Percentiles rank a stretch among this genome's conserved stretches.
These are phyloP conservation scores for Pythium aristosporum DNA, from an alignment of 352 stramenopile genomes.

Conservation along the genomic window DNA sequence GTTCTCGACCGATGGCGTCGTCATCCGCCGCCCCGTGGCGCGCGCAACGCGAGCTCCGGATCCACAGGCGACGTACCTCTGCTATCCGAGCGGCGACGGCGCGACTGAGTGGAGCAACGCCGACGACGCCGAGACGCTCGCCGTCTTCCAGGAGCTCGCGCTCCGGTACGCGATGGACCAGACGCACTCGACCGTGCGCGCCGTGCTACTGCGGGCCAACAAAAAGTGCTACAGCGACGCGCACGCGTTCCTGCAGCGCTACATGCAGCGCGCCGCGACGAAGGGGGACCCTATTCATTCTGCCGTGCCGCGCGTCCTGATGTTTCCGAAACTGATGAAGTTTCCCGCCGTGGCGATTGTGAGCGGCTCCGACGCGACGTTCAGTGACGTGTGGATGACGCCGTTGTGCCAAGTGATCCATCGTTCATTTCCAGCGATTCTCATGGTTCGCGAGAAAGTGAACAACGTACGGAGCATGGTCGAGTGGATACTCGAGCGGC, in stretches of 20 bases:
- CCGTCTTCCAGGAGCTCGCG: conserved; percentile 54
- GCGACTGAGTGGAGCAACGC: neutral
- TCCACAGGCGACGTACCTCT: neutral
- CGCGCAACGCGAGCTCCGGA: neutral
- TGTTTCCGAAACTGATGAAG: conserved; percentile 27
- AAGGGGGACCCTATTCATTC: neutral
- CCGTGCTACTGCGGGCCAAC: conserved; percentile 66
- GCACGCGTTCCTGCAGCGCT: conserved; percentile 58
- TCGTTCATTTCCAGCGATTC: conserved; percentile 65
- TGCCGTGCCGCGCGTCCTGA: conserved; percentile 10
- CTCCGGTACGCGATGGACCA: conserved; percentile 66
- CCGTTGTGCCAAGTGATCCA: conserved; percentile 67
- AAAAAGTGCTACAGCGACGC: conserved; percentile 66
- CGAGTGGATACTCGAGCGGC: conserved; percentile 60
- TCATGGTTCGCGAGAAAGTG: conserved; percentile 56
- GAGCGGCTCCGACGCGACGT: conserved; percentile 65
- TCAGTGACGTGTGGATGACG: conserved; percentile 73
- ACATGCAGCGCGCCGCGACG: conserved; percentile 28
- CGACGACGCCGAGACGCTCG: conserved; percentile 22
- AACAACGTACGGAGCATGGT: conserved; percentile 52
- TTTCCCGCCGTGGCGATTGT: conserved; percentile 51
- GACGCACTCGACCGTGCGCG: conserved; percentile 46
- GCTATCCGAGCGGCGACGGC: neutral
- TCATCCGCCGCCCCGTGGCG: conserved; percentile 7
- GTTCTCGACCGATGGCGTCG: conserved; percentile 16